A percentile compares a stretch with the other conserved stretches of the same genome.
These are phyloP conservation scores for Deinandra increscens DNA, from an alignment of 129 eudicot genomes.

Conservation along the genomic window DNA sequence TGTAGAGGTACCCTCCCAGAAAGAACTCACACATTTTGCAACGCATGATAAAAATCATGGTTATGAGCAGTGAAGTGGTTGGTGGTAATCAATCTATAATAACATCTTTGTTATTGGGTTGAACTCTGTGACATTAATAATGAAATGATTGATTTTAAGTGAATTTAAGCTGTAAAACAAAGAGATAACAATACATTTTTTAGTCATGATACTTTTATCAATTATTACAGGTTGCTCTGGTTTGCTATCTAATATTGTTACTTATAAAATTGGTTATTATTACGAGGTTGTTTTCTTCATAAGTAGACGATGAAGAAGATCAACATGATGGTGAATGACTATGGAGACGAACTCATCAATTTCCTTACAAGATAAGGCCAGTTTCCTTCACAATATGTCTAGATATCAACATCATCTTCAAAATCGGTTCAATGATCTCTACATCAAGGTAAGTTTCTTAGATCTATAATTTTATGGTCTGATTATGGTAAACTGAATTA, in stretches of 20 bases:
- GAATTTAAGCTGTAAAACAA: background rate
- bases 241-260: background rate
- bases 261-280: background rate
- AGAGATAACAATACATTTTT: background rate
- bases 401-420: no score
- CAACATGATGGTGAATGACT: no score
- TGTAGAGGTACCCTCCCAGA: conserved; percentile 53
- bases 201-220: background rate
- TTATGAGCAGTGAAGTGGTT: background rate
- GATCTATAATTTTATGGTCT: no score
- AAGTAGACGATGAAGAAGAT: no score
- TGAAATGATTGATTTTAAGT: background rate
- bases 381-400: no score
- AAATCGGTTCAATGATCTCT: no score
- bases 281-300: no score
- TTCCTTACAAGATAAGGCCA: no score
- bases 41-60: background rate
- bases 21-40: background rate
- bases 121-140: background rate
- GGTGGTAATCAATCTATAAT: background rate
- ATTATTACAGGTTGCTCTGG: background rate
- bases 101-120: background rate
- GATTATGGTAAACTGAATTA: no score
- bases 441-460: no score
- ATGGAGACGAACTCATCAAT: no score